Evolutionary conservation across 1,139 yeast species (phyloP).

Genomic region (Yamadazyma taylorii): DNA sequence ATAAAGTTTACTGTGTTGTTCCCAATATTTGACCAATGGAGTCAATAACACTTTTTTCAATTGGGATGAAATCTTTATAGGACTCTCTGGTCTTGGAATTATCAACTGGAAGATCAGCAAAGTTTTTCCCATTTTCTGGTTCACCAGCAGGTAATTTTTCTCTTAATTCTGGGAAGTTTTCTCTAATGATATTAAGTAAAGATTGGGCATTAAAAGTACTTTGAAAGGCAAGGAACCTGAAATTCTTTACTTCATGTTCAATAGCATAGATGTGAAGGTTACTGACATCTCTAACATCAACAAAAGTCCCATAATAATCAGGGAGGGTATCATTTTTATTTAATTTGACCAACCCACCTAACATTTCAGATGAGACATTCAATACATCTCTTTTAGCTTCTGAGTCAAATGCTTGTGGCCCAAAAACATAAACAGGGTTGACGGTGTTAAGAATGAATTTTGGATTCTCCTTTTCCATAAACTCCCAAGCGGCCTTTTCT

Average conservation of each 20-base stretch:
- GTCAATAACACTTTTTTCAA: too few relatives aligned
- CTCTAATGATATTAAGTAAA: constrained; percentile 32
- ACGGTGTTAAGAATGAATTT: constrained; percentile 25
- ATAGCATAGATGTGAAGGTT: constrained; percentile 48
- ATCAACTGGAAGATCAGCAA: too few relatives aligned
- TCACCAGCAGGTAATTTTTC: constrained; percentile 42
- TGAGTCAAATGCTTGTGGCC: constrained; percentile 35
- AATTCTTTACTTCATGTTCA: constrained; percentile 23
- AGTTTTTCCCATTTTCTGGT: too few relatives aligned
- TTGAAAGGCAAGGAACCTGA: constrained; percentile 40
- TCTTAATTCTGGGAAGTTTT: constrained; percentile 27
- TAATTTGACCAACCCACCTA: constrained; percentile 20
- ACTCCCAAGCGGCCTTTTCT: constrained; percentile 53
- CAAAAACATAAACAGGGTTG: constrained; percentile 36
- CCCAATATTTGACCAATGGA: too few relatives aligned
- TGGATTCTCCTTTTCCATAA: constrained; percentile 31
- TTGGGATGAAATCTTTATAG: too few relatives aligned
- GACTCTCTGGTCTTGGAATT: too few relatives aligned
- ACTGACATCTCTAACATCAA: constrained; percentile 58
- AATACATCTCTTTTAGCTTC: constrained; percentile 14
- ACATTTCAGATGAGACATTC: constrained; percentile 44
- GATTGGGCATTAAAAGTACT: constrained; percentile 37
- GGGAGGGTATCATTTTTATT: constrained; percentile 17
- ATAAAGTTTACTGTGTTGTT: too few relatives aligned
- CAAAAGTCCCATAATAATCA: constrained; percentile 19